These are phyloP conservation scores for Avicennia marina DNA, from an alignment of 257 asterid species.

Conservation along the genomic window DNA sequence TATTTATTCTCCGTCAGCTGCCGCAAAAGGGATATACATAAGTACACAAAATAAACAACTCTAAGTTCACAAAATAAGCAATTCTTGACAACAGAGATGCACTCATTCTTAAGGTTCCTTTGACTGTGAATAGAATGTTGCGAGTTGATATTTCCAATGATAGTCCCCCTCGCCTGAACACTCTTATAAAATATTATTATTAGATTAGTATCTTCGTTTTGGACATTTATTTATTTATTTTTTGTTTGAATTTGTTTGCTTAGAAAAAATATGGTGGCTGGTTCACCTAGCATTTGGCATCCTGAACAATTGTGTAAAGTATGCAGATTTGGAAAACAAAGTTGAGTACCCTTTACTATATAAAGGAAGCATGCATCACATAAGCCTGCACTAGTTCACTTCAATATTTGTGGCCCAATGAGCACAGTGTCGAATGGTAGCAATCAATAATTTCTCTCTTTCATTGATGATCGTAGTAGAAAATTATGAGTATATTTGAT, in stretches of 20 bases:
- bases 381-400: neutral
- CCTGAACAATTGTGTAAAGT: neutral
- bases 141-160: neutral
- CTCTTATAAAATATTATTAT: neutral
- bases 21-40: neutral
- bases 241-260: neutral
- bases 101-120: too few species aligned
- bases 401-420: neutral
- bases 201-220: neutral
- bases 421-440: neutral
- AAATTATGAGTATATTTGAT: neutral
- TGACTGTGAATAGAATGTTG: neutral
- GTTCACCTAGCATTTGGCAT: neutral
- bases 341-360: neutral
- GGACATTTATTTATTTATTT: neutral
- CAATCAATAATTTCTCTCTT: neutral
- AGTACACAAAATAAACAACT: neutral
- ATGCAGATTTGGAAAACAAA: neutral
- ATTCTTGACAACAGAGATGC: neutral
- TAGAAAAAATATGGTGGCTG: neutral
- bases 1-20: neutral
- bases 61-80: neutral
- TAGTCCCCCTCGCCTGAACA: neutral
- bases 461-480: neutral
- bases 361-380: neutral